These are phyloP conservation scores for Tubosaeta brunneosetosa DNA, from an alignment of 768 basidiomycete species.

Conservation along the genomic window DNA sequence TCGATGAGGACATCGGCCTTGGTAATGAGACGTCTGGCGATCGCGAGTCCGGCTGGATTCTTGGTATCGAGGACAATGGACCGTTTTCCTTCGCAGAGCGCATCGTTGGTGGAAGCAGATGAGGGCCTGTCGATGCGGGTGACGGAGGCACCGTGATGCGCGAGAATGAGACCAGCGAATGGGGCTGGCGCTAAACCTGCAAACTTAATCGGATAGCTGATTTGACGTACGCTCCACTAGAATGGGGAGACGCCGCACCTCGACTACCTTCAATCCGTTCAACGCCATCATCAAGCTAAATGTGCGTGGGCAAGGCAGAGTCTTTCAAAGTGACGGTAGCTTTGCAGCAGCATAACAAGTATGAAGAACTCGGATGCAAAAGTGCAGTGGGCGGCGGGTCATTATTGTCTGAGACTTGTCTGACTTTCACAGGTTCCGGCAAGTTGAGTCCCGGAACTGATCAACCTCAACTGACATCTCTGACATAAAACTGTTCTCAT, in stretches of 20 bases:
- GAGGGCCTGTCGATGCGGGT: conserved; percentile 67
- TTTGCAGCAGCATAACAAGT: neutral
- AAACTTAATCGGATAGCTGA: conserved; percentile 37
- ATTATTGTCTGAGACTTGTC: neutral
- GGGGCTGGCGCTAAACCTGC: conserved; percentile 81
- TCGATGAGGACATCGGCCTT: conserved; percentile 80
- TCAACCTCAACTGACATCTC: neutral
- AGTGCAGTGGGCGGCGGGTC: neutral
- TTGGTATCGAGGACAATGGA: conserved; percentile 73
- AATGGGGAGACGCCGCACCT: conserved; percentile 28
- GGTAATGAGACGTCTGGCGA: conserved; percentile 54
- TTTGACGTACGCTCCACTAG: neutral
- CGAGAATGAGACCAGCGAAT: conserved; percentile 71
- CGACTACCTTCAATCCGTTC: conserved; percentile 46
- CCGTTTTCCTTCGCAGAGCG: conserved; percentile 68
- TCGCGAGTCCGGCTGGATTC: conserved; percentile 47
- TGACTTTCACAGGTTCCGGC: neutral
- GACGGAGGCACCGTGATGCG: conserved; percentile 77
- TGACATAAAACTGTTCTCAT: neutral
- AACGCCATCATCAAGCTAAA: conserved; percentile 38
- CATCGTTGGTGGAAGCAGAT: conserved; percentile 37
- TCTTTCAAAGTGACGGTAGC: neutral
- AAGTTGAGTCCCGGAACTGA: neutral
- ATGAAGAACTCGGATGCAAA: neutral
- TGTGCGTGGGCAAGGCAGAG: neutral